Evolutionary conservation across 495 filamentous ascomycete species (phyloP), one percentile per base, ranked within the genome.

Genomic region (Podospora appendiculata): DNA sequence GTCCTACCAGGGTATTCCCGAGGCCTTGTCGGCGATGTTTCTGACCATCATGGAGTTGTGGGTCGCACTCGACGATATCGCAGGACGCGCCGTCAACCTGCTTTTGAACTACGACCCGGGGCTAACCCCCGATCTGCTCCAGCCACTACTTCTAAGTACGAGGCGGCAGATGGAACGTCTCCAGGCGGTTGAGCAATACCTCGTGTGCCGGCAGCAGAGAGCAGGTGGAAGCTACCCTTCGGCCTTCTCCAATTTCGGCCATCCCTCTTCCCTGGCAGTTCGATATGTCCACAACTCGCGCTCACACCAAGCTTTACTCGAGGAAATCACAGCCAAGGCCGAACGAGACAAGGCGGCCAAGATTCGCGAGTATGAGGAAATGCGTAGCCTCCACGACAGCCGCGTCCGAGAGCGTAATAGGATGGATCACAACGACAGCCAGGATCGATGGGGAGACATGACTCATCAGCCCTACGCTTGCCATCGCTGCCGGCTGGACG

Each of bases 11-110:
- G 47, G 50, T 0, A 74, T 76, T 42, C 77, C 82, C 0, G 79
- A 80, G 57, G 66, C 60, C 0, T 56, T 73, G 4, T 88, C 84
- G 1, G 45, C 77, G 0, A 82, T 88, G 80, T 39, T 81, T 2
- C 69, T 89, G 16, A 81, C 73, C 0, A 60, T 79, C 4, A 61
- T 86, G 51, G 82, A 87, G 32, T 52, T 88, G 0, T 89, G 84
- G 84, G 58, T 84, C 36, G 79, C 80, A n/a, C 66, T 70, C 41
- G 85, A 88, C 55, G 76, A 69, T 47, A 66, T 68, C 11, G 77
- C 79, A 0, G 67, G 71, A 10, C 17, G 49, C 1, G 49, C 58
- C 0, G 66, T 70, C 46, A 50, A 59, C 1, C 47, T 84, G 6
- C 57, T 89, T 1, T 42, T 33, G 0, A 61, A 83, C 0, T 88